Evolutionary conservation across 495 filamentous ascomycete species (phyloP).

Genomic region (Hypoxylon subgilvum): DNA sequence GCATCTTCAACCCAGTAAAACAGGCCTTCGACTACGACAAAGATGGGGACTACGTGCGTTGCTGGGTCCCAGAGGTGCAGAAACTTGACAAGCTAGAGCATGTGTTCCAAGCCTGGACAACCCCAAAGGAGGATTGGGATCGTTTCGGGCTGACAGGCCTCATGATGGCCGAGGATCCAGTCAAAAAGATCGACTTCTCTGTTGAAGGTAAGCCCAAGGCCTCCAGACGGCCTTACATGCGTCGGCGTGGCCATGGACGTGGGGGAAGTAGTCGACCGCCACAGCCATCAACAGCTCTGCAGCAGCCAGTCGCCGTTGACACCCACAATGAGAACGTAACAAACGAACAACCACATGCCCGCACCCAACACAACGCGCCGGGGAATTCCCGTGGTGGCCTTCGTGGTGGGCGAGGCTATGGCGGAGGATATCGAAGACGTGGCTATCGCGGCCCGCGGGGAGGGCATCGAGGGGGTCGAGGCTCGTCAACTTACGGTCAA

Average conservation of each 20-base stretch:
- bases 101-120: conserved; percentile 69
- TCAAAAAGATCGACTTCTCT: conserved; percentile 62
- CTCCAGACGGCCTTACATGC: conserved; percentile 40
- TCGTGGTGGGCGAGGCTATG: conserved; percentile 38
- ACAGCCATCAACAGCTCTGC: neutral
- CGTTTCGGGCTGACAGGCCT: conserved; percentile 56
- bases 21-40: conserved; percentile 73
- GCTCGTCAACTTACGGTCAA: conserved; percentile 16
- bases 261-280: conserved; percentile 15
- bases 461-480: conserved; percentile 34
- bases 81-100: conserved; percentile 58
- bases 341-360: neutral
- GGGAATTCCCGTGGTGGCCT: conserved; percentile 27
- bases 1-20: conserved; percentile 77
- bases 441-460: conserved; percentile 29
- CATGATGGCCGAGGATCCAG: conserved; percentile 61
- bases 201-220: conserved; percentile 51
- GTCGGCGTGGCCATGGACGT: conserved; percentile 38
- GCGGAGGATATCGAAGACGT: conserved; percentile 33
- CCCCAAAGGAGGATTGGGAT: conserved; percentile 56
- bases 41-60: conserved; percentile 66
- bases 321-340: conserved; percentile 6
- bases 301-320: neutral
- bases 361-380: neutral
- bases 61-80: conserved; percentile 69